A percentile compares a stretch with the other conserved stretches of the same genome.
These are phyloP conservation scores for Cladorrhinum samala DNA, from an alignment of 495 filamentous ascomycete genomes.

Conservation along the genomic window DNA sequence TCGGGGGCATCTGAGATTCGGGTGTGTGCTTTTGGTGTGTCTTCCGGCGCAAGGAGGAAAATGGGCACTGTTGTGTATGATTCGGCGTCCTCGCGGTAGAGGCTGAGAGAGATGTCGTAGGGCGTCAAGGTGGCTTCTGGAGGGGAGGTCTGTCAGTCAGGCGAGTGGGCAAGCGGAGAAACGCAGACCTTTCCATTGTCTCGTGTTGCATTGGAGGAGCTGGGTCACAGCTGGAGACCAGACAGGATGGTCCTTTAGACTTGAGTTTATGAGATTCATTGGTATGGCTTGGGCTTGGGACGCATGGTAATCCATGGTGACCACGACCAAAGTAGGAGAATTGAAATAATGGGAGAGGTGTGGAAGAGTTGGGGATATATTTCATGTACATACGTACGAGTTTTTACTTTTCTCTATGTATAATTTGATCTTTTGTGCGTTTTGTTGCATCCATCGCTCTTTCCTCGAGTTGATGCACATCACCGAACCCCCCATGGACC, in stretches of 20 bases:
- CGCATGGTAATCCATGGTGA: slow-evolving; percentile 1
- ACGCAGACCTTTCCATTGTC: slow-evolving; percentile 45
- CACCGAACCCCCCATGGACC: no score
- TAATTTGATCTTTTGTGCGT: no score
- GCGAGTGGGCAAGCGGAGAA: background rate
- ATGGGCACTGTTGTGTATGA: background rate
- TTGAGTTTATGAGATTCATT: slow-evolving; percentile 45
- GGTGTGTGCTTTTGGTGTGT: no score
- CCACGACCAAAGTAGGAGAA: background rate
- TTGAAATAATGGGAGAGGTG: background rate
- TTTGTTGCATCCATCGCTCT: no score
- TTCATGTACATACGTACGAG: background rate
- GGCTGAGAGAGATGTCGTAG: background rate
- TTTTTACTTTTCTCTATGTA: no score
- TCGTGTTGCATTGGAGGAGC: slow-evolving; percentile 32
- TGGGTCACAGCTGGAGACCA: slow-evolving; percentile 43
- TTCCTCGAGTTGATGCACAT: no score
- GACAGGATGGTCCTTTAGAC: slow-evolving; percentile 46
- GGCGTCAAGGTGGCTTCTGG: background rate
- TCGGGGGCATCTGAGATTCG: no score
- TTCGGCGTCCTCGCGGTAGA: background rate
- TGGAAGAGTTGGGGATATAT: background rate
- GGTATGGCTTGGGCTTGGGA: background rate
- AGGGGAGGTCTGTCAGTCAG: background rate
- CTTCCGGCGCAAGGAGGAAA: no score